Evolutionary conservation across 2,329 filamentous ascomycete species (phyloP).

Genomic region (Sporothrix curviconia): DNA sequence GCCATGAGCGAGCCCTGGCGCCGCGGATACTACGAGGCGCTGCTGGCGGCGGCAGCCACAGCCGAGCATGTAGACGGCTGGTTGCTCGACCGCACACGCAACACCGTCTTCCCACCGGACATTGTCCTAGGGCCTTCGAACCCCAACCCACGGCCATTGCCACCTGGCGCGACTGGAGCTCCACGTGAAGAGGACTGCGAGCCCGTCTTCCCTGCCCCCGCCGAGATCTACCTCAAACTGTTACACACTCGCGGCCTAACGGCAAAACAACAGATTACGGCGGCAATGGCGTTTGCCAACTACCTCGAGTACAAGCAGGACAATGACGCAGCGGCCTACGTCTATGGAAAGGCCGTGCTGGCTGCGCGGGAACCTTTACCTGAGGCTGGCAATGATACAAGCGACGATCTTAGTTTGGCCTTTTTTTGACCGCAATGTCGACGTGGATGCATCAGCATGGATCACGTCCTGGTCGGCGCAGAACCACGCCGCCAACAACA

Average conservation of each 20-base stretch:
- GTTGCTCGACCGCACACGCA: constrained; percentile 61
- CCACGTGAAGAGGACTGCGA: constrained; percentile 72
- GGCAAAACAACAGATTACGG: constrained; percentile 70
- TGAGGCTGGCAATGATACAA: background rate
- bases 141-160: constrained; percentile 67
- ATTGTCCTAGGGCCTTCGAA: constrained; percentile 79
- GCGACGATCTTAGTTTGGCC: background rate
- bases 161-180: constrained; percentile 53
- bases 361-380: no score
- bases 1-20: constrained; percentile 77
- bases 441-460: constrained; percentile 5
- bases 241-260: constrained; percentile 74
- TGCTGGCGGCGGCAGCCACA: constrained; percentile 70
- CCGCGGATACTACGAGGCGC: constrained; percentile 73
- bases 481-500: constrained; percentile 39
- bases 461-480: constrained; percentile 14
- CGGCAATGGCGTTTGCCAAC: constrained; percentile 74
- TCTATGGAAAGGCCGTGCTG: constrained; percentile 16
- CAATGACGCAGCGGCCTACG: constrained; percentile 10
- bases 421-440: constrained; percentile 6
- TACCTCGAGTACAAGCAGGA: constrained; percentile 73
- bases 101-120: constrained; percentile 62
- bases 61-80: constrained; percentile 78
- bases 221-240: constrained; percentile 74
- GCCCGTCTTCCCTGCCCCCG: constrained; percentile 61